These are phyloP conservation scores for Magnusiomyces suaveolens DNA, from an alignment of 1,139 yeast species.

Conservation along the genomic window DNA sequence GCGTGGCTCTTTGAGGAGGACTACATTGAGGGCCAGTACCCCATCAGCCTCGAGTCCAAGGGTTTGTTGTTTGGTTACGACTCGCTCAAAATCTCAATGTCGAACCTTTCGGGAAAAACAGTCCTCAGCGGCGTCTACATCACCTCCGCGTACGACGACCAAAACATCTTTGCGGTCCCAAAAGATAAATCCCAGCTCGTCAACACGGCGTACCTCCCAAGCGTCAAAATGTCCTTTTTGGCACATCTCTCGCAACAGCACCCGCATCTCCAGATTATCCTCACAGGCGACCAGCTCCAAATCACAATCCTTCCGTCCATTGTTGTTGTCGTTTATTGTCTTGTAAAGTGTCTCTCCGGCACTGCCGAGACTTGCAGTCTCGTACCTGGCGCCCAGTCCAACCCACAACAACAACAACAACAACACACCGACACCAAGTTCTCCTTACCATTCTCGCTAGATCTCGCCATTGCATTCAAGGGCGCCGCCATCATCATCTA, in stretches of 20 bases:
- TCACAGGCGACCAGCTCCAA: constrained; percentile 29
- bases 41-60: constrained; percentile 37
- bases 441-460: constrained; percentile 21
- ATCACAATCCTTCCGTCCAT: constrained; percentile 27
- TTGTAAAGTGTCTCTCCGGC: constrained; percentile 9
- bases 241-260: constrained; percentile 12
- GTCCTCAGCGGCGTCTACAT: constrained; percentile 33
- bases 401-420: too few relatives aligned
- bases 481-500: constrained; percentile 25
- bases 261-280: constrained; percentile 18
- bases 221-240: constrained; percentile 16
- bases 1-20: constrained; percentile 63
- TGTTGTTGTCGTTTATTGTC: constrained; percentile 22
- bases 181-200: constrained; percentile 18
- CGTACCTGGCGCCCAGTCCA: neutral
- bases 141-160: constrained; percentile 23
- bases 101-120: constrained; percentile 23
- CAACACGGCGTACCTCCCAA: constrained; percentile 30
- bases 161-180: constrained; percentile 14
- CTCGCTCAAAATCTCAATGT: constrained; percentile 22
- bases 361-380: constrained; percentile 9
- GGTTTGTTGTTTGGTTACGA: constrained; percentile 77
- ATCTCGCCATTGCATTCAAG: constrained; percentile 21
- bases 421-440: too few relatives aligned
- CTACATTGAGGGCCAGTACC: constrained; percentile 17